Evolutionary conservation across 2,329 filamentous ascomycete species (phyloP).

Genomic region (Stemphylium vesicarium): DNA sequence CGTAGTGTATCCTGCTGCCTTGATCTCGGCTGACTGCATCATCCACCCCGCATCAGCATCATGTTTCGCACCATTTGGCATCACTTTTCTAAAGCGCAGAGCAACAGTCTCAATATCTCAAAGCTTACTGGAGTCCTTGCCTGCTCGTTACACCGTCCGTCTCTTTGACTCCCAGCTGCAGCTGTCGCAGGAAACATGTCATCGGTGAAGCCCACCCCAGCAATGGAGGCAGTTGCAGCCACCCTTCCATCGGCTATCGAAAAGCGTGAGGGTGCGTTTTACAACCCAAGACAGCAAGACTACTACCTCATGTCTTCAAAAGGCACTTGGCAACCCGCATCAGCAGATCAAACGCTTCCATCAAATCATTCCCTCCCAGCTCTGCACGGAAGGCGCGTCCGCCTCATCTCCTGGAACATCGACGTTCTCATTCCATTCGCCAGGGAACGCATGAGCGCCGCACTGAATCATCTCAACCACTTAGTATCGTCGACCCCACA

Average conservation of each 20-base stretch:
- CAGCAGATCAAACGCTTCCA: neutral
- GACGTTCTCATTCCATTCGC: constrained; percentile 52
- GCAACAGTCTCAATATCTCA: neutral
- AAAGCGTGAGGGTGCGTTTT: neutral
- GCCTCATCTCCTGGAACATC: constrained; percentile 58
- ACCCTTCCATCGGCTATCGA: too few species aligned
- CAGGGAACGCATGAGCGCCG: constrained; percentile 51
- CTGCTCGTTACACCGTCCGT: too few species aligned
- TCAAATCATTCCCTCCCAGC: neutral
- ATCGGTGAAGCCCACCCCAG: neutral
- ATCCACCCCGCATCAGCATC: neutral
- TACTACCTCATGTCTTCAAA: neutral
- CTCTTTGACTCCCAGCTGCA: neutral
- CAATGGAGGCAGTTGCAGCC: neutral
- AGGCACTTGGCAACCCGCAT: neutral
- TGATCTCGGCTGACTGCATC: neutral
- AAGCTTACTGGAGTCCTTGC: neutral
- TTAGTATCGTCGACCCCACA: constrained; percentile 30
- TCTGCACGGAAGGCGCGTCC: constrained; percentile 18
- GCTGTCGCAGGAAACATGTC: neutral
- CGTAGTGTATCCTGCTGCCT: too few species aligned
- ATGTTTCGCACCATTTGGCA: neutral
- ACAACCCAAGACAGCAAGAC: constrained; percentile 23
- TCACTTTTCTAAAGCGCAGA: neutral
- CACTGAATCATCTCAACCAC: constrained; percentile 48